phyloP scores from a whole-genome alignment of 805 yeast species.

The Brettanomyces anomalus region DNA sequence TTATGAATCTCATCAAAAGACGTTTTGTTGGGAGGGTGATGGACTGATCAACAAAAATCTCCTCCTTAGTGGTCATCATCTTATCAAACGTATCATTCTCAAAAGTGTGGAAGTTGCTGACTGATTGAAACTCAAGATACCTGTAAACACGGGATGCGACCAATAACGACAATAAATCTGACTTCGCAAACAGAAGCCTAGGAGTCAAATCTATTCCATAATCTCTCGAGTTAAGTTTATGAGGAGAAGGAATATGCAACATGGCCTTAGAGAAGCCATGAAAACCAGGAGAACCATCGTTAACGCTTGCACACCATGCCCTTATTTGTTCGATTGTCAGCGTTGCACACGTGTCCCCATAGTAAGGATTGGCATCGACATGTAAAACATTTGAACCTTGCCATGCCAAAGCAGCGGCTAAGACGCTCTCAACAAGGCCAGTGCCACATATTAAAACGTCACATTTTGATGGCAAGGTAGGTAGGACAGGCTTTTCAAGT shows the following conservation, averaged over 20 bases:
- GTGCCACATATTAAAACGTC: constrained; percentile 93
- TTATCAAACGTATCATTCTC: constrained; percentile 88
- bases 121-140: constrained; percentile 85
- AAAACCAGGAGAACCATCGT: constrained; percentile 28
- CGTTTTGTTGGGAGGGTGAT: constrained; percentile 71
- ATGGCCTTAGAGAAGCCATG: constrained; percentile 49
- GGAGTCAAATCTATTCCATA: constrained; percentile 88
- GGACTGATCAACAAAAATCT: constrained; percentile 83
- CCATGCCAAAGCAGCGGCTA: constrained; percentile 95
- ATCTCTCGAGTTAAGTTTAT: constrained; percentile 52
- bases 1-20: constrained; percentile 81
- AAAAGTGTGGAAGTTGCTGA: constrained; percentile 85
- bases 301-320: constrained; percentile 72
- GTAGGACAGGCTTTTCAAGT: constrained; percentile 60
- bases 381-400: constrained; percentile 95
- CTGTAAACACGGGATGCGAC: constrained; percentile 81
- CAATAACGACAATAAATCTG: constrained; percentile 74
- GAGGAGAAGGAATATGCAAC: constrained; percentile 64
- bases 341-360: constrained; percentile 86
- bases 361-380: constrained; percentile 73
- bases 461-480: constrained; percentile 58
- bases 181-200: constrained; percentile 77
- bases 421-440: constrained; percentile 76
- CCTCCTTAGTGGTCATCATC: constrained; percentile 80
- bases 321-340: constrained; percentile 79